These are phyloP conservation scores for Sicyos edulis DNA, from an alignment of 306 rosid species.

Conservation along the genomic window DNA sequence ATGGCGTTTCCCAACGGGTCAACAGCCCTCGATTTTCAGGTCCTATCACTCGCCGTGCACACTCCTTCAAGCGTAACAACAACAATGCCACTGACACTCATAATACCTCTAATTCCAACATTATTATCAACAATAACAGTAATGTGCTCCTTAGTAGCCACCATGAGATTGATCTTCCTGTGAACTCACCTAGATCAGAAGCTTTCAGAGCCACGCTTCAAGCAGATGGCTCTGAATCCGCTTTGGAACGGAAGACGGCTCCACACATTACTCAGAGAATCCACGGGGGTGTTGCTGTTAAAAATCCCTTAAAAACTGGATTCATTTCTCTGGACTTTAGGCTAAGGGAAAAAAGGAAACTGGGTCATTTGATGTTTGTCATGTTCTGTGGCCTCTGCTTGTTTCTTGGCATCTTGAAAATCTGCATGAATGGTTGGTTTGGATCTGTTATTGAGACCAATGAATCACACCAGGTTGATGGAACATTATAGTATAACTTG, in stretches of 20 bases:
- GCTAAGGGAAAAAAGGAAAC: constrained; percentile 56
- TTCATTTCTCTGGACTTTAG: constrained; percentile 57
- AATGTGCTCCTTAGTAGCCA: constrained; percentile 31
- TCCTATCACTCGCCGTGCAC: constrained; percentile 92
- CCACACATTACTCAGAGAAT: constrained; percentile 51
- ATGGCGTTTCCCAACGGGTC: constrained; percentile 83
- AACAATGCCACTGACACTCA: constrained; percentile 19
- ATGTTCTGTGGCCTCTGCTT: constrained; percentile 75
- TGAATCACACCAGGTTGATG: constrained; percentile 48
- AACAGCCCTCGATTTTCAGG: constrained; percentile 89
- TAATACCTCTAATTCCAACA: constrained; percentile 12
- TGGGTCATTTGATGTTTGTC: constrained; percentile 89
- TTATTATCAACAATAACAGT: constrained; percentile 5
- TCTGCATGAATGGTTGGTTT: constrained; percentile 93
- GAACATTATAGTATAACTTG: background rate
- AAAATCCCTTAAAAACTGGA: constrained; percentile 38
- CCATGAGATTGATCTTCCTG: constrained; percentile 59
- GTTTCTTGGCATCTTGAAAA: constrained; percentile 77
- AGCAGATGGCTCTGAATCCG: constrained; percentile 44
- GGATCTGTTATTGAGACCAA: constrained; percentile 79
- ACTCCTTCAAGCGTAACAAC: constrained; percentile 77
- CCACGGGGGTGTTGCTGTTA: constrained; percentile 38
- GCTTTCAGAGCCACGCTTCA: constrained; percentile 26
- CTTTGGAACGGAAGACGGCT: constrained; percentile 42
- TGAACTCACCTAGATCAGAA: constrained; percentile 72